Evolutionary conservation across 2,329 filamentous ascomycete species (phyloP), one percentile per base, ranked within the genome.

Genomic region (Ustulina deusta): DNA sequence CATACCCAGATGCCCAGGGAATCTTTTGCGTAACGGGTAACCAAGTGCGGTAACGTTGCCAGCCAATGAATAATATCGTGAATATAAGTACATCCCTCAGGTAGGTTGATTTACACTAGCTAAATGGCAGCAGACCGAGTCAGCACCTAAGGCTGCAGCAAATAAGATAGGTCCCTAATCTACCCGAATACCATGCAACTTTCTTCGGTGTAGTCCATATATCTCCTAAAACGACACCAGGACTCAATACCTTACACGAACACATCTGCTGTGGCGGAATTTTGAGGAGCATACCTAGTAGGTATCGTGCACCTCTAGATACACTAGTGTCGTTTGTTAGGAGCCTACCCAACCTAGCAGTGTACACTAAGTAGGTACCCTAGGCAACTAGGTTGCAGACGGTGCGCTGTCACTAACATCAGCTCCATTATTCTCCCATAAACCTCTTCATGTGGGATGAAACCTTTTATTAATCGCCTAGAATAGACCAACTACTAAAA

Each of bases 51-150:
- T 55, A 36, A 42, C 11, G 34, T 54, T 32, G 10, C 40, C 17
- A 29, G 25, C 65, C 60, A 64, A 67, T 64, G 42, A 54, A 49
- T 11, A 55, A 58, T 63, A 11, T 42, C n/a, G 52, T 20, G n/a
- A 62, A 57, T 20, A 34, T 29, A 52, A 52, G 49, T 20, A n/a
- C 17, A 13, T 10, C 17, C 17, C 38, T 13, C 11, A 40, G 15
- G 9, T 40, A 11, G 27, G 36, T 6, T 40, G 44, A 13, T 44
- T n/a, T 32, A n/a, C n/a, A n/a, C n/a, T n/a, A 40, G 48, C 15
- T 66, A 17, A 29, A 27, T 29, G 52, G 63, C 34, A 42, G 11
- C 27, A 7, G 22, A 34, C 38, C 51, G 52, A 54, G 36, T 58
- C 46, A 42, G 25, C 46, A 46, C 56, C 29, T 27, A 17, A 13